Evolutionary conservation across 768 basidiomycete species (phyloP).

Genomic region (Xerocomellus amylosporus): DNA sequence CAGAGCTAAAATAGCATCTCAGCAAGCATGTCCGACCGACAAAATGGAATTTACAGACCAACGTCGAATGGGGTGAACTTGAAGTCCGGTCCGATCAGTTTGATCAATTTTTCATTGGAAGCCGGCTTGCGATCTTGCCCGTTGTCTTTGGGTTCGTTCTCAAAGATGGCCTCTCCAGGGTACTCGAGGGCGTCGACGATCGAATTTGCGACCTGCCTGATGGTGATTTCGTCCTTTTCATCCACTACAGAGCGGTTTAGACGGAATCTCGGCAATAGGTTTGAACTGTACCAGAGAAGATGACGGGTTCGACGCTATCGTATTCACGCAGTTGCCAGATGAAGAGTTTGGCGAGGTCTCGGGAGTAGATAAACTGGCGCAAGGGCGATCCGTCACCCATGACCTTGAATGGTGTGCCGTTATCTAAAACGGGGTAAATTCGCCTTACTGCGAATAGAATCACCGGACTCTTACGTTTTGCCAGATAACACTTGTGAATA

Average conservation of each 20-base stretch:
- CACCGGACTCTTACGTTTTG: constrained; percentile 60
- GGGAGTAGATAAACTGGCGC: constrained; percentile 98
- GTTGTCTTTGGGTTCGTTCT: constrained; percentile 63
- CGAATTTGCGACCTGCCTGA: constrained; percentile 86
- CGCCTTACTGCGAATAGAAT: neutral
- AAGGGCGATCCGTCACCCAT: constrained; percentile 88
- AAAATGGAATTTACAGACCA: constrained; percentile 44
- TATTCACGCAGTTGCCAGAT: constrained; percentile 92
- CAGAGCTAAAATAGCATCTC: constrained; percentile 51
- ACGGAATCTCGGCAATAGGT: neutral
- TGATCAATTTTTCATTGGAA: constrained; percentile 82
- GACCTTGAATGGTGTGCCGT: constrained; percentile 78
- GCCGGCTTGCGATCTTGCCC: constrained; percentile 97
- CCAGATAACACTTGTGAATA: constrained; percentile 89
- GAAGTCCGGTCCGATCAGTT: constrained; percentile 69
- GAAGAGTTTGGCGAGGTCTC: constrained; percentile 92
- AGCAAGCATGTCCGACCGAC: neutral
- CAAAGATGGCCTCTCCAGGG: constrained; percentile 75
- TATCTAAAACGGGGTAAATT: constrained; percentile 49
- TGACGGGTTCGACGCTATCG: constrained; percentile 88
- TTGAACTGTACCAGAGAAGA: constrained; percentile 66
- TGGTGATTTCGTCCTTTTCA: constrained; percentile 92
- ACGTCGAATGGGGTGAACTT: constrained; percentile 88
- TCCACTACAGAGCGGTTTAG: constrained; percentile 51
- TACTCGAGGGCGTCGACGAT: constrained; percentile 84